Evolutionary conservation across 768 basidiomycete genomes (phyloP).

Genomic region (Lyophyllum shimeji): DNA sequence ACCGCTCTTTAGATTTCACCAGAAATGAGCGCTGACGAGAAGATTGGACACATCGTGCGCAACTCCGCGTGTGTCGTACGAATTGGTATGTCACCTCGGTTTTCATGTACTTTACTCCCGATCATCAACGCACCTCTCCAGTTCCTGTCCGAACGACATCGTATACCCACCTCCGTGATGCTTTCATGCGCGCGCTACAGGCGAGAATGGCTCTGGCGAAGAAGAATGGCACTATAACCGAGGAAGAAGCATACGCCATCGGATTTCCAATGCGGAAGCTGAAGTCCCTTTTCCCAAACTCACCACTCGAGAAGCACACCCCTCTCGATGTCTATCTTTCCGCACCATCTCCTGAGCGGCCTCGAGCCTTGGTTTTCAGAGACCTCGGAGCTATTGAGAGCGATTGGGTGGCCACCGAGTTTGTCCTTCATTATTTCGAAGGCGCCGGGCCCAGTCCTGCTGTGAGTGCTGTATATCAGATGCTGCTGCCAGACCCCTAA

Average conservation of each 20-base stretch:
- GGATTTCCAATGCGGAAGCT: constrained; percentile 69
- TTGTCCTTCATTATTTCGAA: constrained; percentile 75
- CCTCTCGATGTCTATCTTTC: constrained; percentile 71
- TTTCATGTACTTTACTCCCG: neutral
- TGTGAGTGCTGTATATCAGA: constrained; percentile 39
- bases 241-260: constrained; percentile 55
- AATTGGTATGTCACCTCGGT: constrained; percentile 50
- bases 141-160: constrained; percentile 82
- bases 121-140: constrained; percentile 23
- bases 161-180: constrained; percentile 80
- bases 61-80: constrained; percentile 73
- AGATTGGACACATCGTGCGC: constrained; percentile 63
- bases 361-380: constrained; percentile 60
- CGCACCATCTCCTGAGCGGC: constrained; percentile 50
- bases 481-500: neutral
- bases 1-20: constrained; percentile 46
- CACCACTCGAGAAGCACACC: constrained; percentile 62
- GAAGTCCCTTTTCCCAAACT: constrained; percentile 74
- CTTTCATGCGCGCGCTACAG: constrained; percentile 75
- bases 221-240: constrained; percentile 51
- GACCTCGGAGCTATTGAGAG: constrained; percentile 73
- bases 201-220: constrained; percentile 53
- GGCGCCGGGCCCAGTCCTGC: constrained; percentile 68
- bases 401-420: constrained; percentile 74
- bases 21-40: constrained; percentile 62